These are phyloP conservation scores for Aspergillus glaucus DNA, from an alignment of 2,329 filamentous ascomycete species.

Conservation along the genomic window DNA sequence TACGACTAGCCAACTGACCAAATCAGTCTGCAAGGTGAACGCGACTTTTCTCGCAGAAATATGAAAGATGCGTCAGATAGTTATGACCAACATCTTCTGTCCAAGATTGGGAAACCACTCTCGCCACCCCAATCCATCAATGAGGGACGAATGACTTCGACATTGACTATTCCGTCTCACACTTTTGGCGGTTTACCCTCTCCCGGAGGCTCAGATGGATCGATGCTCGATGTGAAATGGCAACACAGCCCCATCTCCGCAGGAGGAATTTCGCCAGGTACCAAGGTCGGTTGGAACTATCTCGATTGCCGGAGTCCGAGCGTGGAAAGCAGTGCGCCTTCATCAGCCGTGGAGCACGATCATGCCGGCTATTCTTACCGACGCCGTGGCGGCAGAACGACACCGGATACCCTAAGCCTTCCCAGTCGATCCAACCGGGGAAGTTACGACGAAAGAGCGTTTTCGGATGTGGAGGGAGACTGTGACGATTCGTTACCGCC, in stretches of 20 bases:
- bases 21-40: conserved; percentile 52
- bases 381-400: conserved; percentile 45
- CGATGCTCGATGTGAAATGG: conserved; percentile 32
- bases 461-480: conserved; percentile 44
- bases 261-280: conserved; percentile 34
- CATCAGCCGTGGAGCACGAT: conserved; percentile 36
- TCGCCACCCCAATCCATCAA: conserved; percentile 43
- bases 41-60: conserved; percentile 52
- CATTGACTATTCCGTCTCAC: conserved; percentile 29
- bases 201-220: conserved; percentile 24
- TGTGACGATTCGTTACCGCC: conserved; percentile 32
- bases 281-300: conserved; percentile 37
- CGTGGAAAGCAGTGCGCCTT: conserved; percentile 36
- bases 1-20: neutral
- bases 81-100: conserved; percentile 57
- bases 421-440: conserved; percentile 51
- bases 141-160: conserved; percentile 22
- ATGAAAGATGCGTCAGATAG: conserved; percentile 55
- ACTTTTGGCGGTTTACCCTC: conserved; percentile 26
- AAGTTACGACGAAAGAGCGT: conserved; percentile 57
- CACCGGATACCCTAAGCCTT: conserved; percentile 44
- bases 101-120: conserved; percentile 56
- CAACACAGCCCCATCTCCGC: conserved; percentile 34
- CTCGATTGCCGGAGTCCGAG: conserved; percentile 39
- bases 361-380: conserved; percentile 22